A percentile compares a stretch with the other conserved stretches of the same genome.
These are phyloP conservation scores for Cyclocybe aegerita DNA, from an alignment of 768 basidiomycete species.

Conservation along the genomic window DNA sequence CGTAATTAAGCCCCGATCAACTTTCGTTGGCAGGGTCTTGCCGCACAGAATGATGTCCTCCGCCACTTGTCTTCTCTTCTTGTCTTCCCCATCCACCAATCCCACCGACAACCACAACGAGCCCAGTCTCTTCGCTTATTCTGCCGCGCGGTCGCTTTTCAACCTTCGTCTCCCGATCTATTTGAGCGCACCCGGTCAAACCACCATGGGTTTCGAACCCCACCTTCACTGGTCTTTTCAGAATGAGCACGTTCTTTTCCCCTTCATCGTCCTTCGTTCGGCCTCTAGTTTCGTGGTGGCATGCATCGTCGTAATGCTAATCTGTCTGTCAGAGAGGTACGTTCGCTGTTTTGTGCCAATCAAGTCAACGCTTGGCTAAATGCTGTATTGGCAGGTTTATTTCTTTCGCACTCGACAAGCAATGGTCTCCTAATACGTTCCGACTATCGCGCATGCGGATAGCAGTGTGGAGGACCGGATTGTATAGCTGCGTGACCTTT, in stretches of 20 bases:
- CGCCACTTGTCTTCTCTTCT: too few species aligned
- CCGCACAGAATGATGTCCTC: too few species aligned
- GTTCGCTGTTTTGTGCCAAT: conserved; percentile 9
- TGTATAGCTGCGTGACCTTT: conserved; percentile 60
- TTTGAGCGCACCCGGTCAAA: not conserved
- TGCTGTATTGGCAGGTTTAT: conserved; percentile 38
- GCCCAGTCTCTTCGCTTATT: too few species aligned
- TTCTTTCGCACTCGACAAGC: conserved; percentile 46
- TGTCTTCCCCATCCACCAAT: too few species aligned
- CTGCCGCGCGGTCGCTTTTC: not conserved
- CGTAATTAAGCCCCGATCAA: too few species aligned
- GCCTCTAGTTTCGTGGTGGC: conserved; percentile 47
- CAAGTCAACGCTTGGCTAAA: not conserved
- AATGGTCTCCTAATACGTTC: conserved; percentile 43
- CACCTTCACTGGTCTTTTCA: conserved; percentile 42
- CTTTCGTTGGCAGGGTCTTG: too few species aligned
- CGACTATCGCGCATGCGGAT: conserved; percentile 41
- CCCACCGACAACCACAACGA: too few species aligned
- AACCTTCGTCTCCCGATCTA: not conserved
- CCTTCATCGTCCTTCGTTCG: conserved; percentile 42
- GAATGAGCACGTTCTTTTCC: conserved; percentile 38
- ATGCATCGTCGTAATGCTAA: conserved; percentile 36
- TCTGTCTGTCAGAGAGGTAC: conserved; percentile 64
- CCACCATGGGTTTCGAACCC: conserved; percentile 12
- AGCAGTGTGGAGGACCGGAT: conserved; percentile 50